Conservation (phyloP, 148 eudicot genomes). For the Rhododendron vialii region DNA sequence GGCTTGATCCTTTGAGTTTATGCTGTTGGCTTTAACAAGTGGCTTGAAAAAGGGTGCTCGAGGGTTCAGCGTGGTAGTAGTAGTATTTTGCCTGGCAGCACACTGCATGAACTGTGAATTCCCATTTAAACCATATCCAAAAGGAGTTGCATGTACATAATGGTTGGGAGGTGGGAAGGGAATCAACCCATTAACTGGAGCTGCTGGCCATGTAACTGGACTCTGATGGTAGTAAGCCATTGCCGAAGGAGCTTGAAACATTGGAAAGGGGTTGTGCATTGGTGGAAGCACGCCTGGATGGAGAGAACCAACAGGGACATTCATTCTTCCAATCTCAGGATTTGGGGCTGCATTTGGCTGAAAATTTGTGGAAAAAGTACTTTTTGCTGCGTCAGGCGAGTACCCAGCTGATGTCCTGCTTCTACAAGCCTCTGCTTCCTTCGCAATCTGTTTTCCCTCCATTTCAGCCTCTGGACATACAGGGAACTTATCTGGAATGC, state of each 20-base stretch:
- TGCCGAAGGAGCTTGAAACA: constrained; percentile 60
- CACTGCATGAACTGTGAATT: constrained; percentile 61
- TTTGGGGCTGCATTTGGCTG: constrained; percentile 24
- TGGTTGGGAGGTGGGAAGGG: constrained; percentile 63
- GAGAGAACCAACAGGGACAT: constrained; percentile 25
- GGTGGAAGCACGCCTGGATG: constrained; percentile 48
- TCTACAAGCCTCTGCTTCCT: constrained; percentile 24
- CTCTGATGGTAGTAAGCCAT: constrained; percentile 73
- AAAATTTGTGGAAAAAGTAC: constrained; percentile 18
- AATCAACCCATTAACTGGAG: constrained; percentile 64
- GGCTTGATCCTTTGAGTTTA: constrained; percentile 39
- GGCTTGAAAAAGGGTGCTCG: constrained; percentile 67
- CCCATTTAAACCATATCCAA: constrained; percentile 52
- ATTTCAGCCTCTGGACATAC: constrained; percentile 29
- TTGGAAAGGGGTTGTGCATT: constrained; percentile 55
- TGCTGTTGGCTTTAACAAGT: constrained; percentile 33
- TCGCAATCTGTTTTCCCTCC: constrained; percentile 22
- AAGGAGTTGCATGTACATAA: constrained; percentile 52
- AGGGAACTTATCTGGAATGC: constrained; percentile 25
- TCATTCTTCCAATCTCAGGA: constrained; percentile 33
- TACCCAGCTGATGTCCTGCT: constrained; percentile 15
- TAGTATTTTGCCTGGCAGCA: constrained; percentile 55
- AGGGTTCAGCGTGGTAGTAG: constrained; percentile 44
- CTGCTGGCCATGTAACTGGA: constrained; percentile 67
- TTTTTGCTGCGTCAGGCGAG: constrained; percentile 17